phyloP scores from a whole-genome alignment of 768 basidiomycete species.

The Russula olivacea region DNA sequence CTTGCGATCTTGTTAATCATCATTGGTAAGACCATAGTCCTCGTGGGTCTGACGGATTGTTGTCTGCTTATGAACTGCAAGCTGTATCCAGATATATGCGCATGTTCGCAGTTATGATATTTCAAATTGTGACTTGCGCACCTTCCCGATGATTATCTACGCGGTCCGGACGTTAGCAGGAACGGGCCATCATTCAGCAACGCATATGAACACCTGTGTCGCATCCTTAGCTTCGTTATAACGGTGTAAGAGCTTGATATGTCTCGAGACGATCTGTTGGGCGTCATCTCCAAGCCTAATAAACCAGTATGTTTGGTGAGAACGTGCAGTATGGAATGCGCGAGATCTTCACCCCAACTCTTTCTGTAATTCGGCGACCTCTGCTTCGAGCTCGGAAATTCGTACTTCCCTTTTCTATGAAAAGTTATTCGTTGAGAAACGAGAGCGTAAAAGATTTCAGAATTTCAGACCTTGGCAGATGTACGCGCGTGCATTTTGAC shows the following conservation, averaged over 20 bases:
- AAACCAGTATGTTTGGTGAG: neutral
- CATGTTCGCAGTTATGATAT: slow-evolving; percentile 3
- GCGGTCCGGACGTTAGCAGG: neutral
- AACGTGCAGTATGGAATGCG: neutral
- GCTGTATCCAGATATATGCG: slow-evolving; percentile 37
- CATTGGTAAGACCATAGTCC: slow-evolving; percentile 56
- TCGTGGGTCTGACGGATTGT: slow-evolving; percentile 71
- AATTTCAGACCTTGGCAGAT: slow-evolving; percentile 11
- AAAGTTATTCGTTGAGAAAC: neutral
- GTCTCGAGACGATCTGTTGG: slow-evolving; percentile 50
- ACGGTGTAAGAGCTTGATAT: slow-evolving; percentile 61
- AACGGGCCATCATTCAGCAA: neutral
- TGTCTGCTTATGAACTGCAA: slow-evolving; percentile 62
- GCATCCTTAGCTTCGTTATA: slow-evolving; percentile 82
- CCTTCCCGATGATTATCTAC: slow-evolving; percentile 76
- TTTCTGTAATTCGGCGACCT: slow-evolving; percentile 16
- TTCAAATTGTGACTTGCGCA: slow-evolving; percentile 28
- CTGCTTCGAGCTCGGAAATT: slow-evolving; percentile 19
- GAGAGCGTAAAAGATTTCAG: neutral
- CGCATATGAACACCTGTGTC: slow-evolving; percentile 48
- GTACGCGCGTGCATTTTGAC: slow-evolving; percentile 21
- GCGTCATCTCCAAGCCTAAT: slow-evolving; percentile 40
- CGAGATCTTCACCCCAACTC: slow-evolving; percentile 10
- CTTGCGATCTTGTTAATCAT: slow-evolving; percentile 38
- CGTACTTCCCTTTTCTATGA: slow-evolving; percentile 18